Conservation (phyloP, 305 asterid genomes). For the Solanum hybrid region DNA sequence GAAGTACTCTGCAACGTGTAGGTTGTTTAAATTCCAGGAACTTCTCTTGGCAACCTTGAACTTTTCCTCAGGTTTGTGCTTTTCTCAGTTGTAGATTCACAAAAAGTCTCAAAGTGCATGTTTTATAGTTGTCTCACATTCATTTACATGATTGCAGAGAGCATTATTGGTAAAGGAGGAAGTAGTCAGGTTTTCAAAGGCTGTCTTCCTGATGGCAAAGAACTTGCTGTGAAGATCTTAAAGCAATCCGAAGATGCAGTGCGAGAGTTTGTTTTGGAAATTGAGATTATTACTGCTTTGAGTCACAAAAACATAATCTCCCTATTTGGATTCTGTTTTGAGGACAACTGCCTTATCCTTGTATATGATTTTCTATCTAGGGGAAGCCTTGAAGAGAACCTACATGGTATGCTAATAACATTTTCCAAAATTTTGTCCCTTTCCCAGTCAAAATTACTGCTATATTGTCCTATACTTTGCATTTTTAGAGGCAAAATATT, state of each 20-base stretch:
- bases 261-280: slow-evolving; percentile 70
- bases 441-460: not conserved
- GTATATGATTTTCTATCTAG: slow-evolving; percentile 79
- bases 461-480: not conserved
- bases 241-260: slow-evolving; percentile 64
- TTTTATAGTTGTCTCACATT: slow-evolving; percentile 2
- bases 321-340: slow-evolving; percentile 85
- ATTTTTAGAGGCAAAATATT: not conserved
- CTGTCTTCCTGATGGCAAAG: slow-evolving; percentile 75
- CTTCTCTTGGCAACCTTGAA: slow-evolving; percentile 65
- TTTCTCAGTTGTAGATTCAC: not conserved
- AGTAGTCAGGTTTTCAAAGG: slow-evolving; percentile 87
- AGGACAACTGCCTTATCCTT: slow-evolving; percentile 60
- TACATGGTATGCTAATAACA: slow-evolving; percentile 49
- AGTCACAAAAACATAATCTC: slow-evolving; percentile 87
- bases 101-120: not conserved
- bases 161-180: slow-evolving; percentile 90
- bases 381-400: slow-evolving; percentile 98
- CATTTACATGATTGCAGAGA: slow-evolving; percentile 37
- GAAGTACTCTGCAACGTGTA: slow-evolving; percentile 76
- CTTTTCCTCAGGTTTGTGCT: slow-evolving; percentile 50
- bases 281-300: slow-evolving; percentile 75
- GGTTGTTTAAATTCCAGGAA: slow-evolving; percentile 63
- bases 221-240: slow-evolving; percentile 86
- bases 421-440: not conserved